Conservation (phyloP, 2,329 filamentous ascomycete species). For the Basipetospora chlamydospora region DNA sequence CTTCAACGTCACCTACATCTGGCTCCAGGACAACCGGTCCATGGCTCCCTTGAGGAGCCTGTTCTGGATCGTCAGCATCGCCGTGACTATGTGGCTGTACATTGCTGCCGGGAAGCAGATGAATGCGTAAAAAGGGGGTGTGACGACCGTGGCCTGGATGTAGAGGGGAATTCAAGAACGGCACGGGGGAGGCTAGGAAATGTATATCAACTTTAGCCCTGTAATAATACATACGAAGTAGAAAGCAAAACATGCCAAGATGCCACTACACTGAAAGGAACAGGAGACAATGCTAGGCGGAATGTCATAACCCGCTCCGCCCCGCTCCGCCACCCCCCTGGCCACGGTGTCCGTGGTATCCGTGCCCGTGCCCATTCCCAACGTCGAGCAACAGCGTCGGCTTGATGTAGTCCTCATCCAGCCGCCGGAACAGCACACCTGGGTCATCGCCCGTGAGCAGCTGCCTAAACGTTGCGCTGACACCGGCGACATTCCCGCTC, state of each 20-base stretch:
- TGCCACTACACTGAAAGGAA: too few species aligned
- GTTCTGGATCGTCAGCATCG: constrained; percentile 21
- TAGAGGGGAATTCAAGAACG: too few species aligned
- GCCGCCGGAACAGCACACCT: constrained; percentile 73
- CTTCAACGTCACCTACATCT: constrained; percentile 29
- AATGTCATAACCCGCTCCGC: too few species aligned
- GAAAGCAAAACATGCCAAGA: not conserved
- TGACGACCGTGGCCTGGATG: not conserved
- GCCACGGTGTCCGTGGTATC: not conserved
- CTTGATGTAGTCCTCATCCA: constrained; percentile 95
- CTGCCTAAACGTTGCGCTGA: constrained; percentile 64
- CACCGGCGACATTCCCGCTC: constrained; percentile 34
- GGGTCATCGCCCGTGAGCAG: constrained; percentile 79
- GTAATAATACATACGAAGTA: too few species aligned
- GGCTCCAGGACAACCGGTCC: constrained; percentile 24
- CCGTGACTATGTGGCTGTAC: constrained; percentile 21
- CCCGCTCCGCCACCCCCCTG: constrained; percentile 2
- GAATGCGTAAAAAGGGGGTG: constrained; percentile 5
- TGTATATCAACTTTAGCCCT: too few species aligned
- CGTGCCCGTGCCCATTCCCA: constrained; percentile 11
- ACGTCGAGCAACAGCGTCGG: constrained; percentile 68
- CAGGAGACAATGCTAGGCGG: too few species aligned
- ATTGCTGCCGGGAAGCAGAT: constrained; percentile 23
- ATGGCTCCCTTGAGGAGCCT: constrained; percentile 22
- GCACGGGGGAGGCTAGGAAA: not conserved